Evolutionary conservation across 306 rosid genomes (phyloP).

Genomic region (Notholithocarpus densiflorus): DNA sequence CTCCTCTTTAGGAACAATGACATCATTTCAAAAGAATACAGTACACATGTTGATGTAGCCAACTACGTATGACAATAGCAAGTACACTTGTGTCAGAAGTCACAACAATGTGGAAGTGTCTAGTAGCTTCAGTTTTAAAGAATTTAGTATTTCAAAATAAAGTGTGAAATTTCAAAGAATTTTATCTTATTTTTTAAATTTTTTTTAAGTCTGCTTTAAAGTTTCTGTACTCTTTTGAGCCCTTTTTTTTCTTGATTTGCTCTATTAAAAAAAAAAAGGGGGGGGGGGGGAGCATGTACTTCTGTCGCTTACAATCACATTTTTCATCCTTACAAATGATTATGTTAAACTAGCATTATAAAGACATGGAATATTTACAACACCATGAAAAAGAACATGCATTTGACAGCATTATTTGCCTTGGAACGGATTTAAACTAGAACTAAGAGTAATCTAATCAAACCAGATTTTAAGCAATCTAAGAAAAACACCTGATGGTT

Average conservation of each 20-base stretch:
- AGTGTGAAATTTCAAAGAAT: not conserved
- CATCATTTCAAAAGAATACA: not conserved
- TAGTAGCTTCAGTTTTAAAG: not conserved
- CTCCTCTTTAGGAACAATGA: slow-evolving; percentile 5
- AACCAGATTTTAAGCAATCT: slow-evolving; percentile 5
- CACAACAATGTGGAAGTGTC: not conserved
- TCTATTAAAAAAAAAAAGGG: not conserved
- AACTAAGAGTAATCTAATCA: slow-evolving; percentile 3
- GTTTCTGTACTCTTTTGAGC: not conserved
- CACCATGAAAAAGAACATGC: slow-evolving; percentile 4
- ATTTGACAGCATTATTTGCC: not conserved
- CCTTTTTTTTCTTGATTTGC: not conserved
- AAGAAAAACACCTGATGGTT: slow-evolving; percentile 49
- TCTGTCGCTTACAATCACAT: not conserved
- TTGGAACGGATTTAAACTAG: slow-evolving; percentile 8
- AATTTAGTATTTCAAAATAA: not conserved
- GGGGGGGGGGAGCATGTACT: not conserved
- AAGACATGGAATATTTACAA: slow-evolving; percentile 4
- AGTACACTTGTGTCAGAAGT: not conserved
- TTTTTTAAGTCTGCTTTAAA: not conserved
- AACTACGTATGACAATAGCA: not conserved
- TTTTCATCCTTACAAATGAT: not conserved
- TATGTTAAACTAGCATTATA: not conserved
- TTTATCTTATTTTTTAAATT: too few relatives aligned
- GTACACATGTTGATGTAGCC: not conserved